Base-by-base conservation (phyloP, 1,284 basidiomycete genomes). In the Ceratobasidium sp. region DNA sequence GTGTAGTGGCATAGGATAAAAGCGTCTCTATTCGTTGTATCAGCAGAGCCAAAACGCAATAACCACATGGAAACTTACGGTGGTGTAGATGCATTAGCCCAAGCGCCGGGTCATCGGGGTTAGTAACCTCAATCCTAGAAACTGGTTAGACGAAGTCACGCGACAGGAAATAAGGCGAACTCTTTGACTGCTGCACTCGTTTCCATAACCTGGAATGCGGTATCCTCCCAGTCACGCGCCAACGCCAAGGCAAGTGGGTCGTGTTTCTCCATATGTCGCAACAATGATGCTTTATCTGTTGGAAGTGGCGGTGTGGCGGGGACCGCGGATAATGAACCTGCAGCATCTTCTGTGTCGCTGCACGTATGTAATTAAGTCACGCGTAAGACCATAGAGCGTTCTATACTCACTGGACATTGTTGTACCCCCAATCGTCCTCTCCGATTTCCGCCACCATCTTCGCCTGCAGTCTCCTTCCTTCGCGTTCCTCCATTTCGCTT, bases 391-490 rank as follows among this genome's bases (percentile, higher is more conserved):
- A 19, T n/a, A 59, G 34, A 25, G 17, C 1, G n/a, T 13, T 43
- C 2, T 29, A 19, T 66, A 32, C 57, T 68, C 44, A 61, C 37
- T 82, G 81, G 82, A 82, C 78, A 25, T 95, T 94, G 44, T 88
- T 90, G 62, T 98, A 85, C 2, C 96, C 97, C 83, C 95, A 98
- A 83, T 98, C 96, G 9, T 89, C 90, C 69, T 94, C 93, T 1
- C 82, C 85, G 87, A 98, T 88, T 5, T 85, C 87, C 79, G 95
- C 92, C 25, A 93, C 87, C 51, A 89, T 86, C 83, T 93, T 95
- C 34, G 86, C 84, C 83, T 98, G 97, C 69, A 98, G 83, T 66
- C 95, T 87, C 80, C 86, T 90, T 7, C 94, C 95, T 84, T 98
- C 96, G 81, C 93, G 91, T 82, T 95, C 93, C 82, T 98, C 96